phyloP scores from a whole-genome alignment of 768 basidiomycete genomes.

The Trametes punicea region DNA sequence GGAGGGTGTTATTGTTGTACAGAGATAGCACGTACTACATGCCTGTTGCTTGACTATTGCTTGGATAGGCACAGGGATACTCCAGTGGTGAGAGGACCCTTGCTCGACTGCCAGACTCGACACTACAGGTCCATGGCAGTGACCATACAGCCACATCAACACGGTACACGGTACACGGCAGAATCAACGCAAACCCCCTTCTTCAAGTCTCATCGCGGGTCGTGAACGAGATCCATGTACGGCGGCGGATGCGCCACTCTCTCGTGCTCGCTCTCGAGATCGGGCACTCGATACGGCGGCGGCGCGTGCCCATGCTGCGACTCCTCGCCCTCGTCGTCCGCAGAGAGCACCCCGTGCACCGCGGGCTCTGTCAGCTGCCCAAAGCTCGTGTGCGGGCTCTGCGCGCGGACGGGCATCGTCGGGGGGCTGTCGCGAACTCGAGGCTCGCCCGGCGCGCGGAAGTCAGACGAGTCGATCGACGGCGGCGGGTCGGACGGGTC shows the following conservation, averaged over 20 bases:
- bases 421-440: slow-evolving; percentile 13
- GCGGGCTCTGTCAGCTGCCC: slow-evolving; percentile 14
- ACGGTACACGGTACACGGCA: too few relatives aligned
- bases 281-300: slow-evolving; percentile 71
- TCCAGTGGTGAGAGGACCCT: too few relatives aligned
- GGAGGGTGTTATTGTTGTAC: too few relatives aligned
- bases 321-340: slow-evolving; percentile 8
- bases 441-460: slow-evolving; percentile 33
- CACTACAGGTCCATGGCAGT: too few relatives aligned
- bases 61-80: too few relatives aligned
- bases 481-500: slow-evolving; percentile 88
- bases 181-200: too few relatives aligned
- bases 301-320: slow-evolving; percentile 64
- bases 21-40: too few relatives aligned
- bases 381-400: slow-evolving; percentile 19
- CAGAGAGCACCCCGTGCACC: slow-evolving; percentile 1
- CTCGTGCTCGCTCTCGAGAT: slow-evolving; percentile 30
- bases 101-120: too few relatives aligned
- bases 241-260: slow-evolving; percentile 35
- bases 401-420: slow-evolving; percentile 21
- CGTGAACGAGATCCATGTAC: slow-evolving; percentile 33
- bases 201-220: not conserved
- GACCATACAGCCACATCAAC: too few relatives aligned
- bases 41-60: too few relatives aligned
- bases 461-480: slow-evolving; percentile 80